phyloP scores from a whole-genome alignment of 139 green algal genomes.

The Dunaliella sp. region DNA sequence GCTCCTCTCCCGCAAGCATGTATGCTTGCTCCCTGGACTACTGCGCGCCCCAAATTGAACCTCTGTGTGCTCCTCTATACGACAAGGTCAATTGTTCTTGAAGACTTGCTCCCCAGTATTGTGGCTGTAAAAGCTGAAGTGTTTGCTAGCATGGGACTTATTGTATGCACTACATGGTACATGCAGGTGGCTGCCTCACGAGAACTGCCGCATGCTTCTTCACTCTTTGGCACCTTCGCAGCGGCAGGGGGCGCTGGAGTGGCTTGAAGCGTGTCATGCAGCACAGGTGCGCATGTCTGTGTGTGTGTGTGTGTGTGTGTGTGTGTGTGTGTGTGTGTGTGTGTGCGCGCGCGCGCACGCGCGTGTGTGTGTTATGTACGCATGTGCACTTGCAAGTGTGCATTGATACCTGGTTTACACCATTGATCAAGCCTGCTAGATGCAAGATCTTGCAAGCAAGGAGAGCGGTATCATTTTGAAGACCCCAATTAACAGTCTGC shows the following conservation, averaged over 20 bases:
- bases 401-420: not conserved
- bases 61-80: too few relatives aligned
- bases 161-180: too few relatives aligned
- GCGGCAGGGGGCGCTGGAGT: not conserved
- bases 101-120: too few relatives aligned
- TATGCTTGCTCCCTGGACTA: too few relatives aligned
- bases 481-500: not conserved
- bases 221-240: not conserved
- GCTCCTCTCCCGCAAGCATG: too few relatives aligned
- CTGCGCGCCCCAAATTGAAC: too few relatives aligned
- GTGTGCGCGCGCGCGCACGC: not conserved
- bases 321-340: too few relatives aligned
- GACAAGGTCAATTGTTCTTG: too few relatives aligned
- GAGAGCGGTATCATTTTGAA: not conserved
- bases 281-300: not conserved
- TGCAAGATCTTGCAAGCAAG: not conserved
- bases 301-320: not conserved
- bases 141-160: too few relatives aligned
- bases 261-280: constrained; percentile 5
- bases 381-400: not conserved
- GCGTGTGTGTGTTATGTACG: not conserved
- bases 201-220: not conserved
- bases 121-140: too few relatives aligned
- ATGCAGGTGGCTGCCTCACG: not conserved
- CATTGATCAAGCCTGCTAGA: too few relatives aligned